Evolutionary conservation across 2,329 filamentous ascomycete species (phyloP), one percentile per base, ranked within the genome.

Genomic region (Sclerotinia trifoliorum): DNA sequence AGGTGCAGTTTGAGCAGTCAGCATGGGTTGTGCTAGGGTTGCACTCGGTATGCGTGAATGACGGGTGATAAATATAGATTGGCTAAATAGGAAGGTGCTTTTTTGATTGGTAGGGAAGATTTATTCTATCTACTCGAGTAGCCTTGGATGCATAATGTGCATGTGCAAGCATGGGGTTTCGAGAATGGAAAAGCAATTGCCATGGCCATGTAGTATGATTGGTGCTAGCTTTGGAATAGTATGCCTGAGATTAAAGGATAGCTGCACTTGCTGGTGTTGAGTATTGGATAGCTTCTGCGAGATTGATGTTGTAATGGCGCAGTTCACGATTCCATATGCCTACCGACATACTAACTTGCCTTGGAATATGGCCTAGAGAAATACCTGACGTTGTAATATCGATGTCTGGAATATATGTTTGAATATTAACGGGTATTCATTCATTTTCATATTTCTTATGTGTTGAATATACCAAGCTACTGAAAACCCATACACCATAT

Each of bases 1-100:
- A 56, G 54, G 54, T 56, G 39, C 39, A 21, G 35, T 26, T 44
- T 44, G 56, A 46, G 39, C 10, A 24, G 56, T 48, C 42, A 32
- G 42, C 57, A 42, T 48, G 57, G 57, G 57, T 61, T 61, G 21
- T 54, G 44, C 32, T 57, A n/a, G 55, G 55, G 55, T 57, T 49
- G 48, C 44, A 48, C 44, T 19, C 17, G 17, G 8, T 24, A 15
- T 49, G 29, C n/a, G 46, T 42, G 39, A 42, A 42, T 42, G 39
- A 13, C 35, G 58, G 42, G 26, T 35, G 58, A 61, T 61, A 49
- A 49, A 35, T 24, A 61, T 49, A 61, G 44, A 61, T 61, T 49
- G 44, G 8, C 35, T 61, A 29, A 48, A 32, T 35, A 49, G 58
- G 58, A 35, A 61, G 58, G 58, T 49, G 29, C 3, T 7, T 35